Evolutionary conservation across 2,329 filamentous ascomycete genomes (phyloP).

Genomic region (Aciculosporium take): DNA sequence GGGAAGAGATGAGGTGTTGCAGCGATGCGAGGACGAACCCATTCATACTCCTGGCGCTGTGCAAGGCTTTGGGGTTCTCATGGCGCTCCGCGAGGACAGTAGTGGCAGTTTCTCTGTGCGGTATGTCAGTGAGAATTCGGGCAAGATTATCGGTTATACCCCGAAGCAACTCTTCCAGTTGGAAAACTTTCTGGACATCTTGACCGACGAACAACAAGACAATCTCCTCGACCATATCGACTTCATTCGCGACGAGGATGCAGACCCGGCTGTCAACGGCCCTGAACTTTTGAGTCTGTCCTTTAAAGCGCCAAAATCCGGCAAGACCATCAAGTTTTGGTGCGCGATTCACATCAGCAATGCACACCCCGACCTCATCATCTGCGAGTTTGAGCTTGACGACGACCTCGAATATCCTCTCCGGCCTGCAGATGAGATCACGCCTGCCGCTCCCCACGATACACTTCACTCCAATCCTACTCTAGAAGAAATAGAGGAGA

Average conservation of each 20-base stretch:
- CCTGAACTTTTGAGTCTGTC: slow-evolving; percentile 77
- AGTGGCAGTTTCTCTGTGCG: slow-evolving; percentile 56
- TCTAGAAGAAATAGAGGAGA: slow-evolving; percentile 57
- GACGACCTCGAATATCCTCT: slow-evolving; percentile 58
- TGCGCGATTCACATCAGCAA: slow-evolving; percentile 71
- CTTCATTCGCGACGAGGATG: slow-evolving; percentile 72
- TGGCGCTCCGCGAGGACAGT: slow-evolving; percentile 57
- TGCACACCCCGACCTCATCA: slow-evolving; percentile 52
- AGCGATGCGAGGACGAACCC: slow-evolving; percentile 80
- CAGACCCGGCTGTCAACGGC: slow-evolving; percentile 59
- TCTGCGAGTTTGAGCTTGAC: slow-evolving; percentile 82
- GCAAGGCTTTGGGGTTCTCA: slow-evolving; percentile 64
- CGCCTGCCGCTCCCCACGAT: slow-evolving; percentile 53
- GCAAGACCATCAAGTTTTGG: slow-evolving; percentile 58
- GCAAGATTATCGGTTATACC: slow-evolving; percentile 58
- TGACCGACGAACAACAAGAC: slow-evolving; percentile 71
- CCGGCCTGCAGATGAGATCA: slow-evolving; percentile 43
- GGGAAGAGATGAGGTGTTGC: slow-evolving; percentile 56
- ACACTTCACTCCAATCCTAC: slow-evolving; percentile 62
- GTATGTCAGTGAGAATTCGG: slow-evolving; percentile 70
- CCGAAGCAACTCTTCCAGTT: slow-evolving; percentile 63
- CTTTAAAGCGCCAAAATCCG: slow-evolving; percentile 40
- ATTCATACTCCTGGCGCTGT: slow-evolving; percentile 76
- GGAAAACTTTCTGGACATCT: slow-evolving; percentile 65
- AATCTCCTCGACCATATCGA: slow-evolving; percentile 77